phyloP scores from a whole-genome alignment of 23 red algal genomes.

The Rhodosorus marinus region DNA sequence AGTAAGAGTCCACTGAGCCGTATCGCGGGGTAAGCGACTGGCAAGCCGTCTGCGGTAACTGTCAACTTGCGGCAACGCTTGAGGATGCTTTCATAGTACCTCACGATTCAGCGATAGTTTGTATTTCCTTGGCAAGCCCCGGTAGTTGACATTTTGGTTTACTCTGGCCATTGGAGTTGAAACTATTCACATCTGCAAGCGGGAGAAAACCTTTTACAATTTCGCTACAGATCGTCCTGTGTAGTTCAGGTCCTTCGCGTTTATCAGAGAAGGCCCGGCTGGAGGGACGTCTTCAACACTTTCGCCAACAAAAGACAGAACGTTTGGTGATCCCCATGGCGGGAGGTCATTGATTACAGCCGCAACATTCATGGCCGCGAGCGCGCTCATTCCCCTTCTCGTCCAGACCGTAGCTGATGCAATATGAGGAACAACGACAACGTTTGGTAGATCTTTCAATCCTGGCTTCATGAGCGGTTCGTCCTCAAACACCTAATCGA shows the following conservation, averaged over 20 bases:
- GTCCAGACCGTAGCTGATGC: conserved; percentile 52
- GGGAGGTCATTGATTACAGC: conserved; percentile 3
- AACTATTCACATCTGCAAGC: no score
- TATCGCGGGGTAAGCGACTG: no score
- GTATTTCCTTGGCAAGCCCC: no score
- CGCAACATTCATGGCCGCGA: conserved; percentile 40
- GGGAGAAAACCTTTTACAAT: no score
- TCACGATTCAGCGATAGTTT: no score
- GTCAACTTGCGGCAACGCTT: no score
- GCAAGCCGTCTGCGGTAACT: no score
- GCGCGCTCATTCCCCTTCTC: conserved; percentile 57
- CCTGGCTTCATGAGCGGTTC: conserved; percentile 9
- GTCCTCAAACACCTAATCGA: conserved; percentile 28
- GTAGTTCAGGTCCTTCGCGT: neutral
- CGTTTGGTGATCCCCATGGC: neutral
- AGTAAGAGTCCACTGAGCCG: no score
- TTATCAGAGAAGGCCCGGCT: neutral
- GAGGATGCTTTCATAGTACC: no score
- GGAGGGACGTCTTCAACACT: neutral
- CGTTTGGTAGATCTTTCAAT: conserved; percentile 34
- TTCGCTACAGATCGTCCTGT: no score
- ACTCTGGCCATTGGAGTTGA: no score
- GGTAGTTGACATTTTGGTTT: no score
- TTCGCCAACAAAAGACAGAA: neutral
- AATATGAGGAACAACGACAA: conserved; percentile 84